A percentile compares a stretch with the other conserved stretches of the same genome.
phyloP scores from a whole-genome alignment of 331 rosid genomes.

The Quercus lobata region DNA sequence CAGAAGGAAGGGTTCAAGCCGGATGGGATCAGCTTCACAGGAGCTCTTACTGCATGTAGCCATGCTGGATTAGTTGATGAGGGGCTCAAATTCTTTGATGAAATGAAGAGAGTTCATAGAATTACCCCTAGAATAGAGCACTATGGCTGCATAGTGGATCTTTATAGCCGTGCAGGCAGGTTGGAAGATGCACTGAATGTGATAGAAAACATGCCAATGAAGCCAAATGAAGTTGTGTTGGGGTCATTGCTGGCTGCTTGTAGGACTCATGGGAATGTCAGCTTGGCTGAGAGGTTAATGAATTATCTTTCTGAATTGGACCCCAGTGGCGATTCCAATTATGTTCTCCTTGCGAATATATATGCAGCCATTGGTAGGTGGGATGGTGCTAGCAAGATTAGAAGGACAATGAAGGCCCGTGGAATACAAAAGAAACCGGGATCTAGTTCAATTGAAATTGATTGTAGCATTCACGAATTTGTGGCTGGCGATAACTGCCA shows the following conservation, averaged over 20 bases:
- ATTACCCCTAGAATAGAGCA: constrained; percentile 65
- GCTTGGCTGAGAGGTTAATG: constrained; percentile 67
- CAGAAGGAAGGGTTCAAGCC: constrained; percentile 66
- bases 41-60: constrained; percentile 72
- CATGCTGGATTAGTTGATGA: constrained; percentile 65
- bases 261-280: constrained; percentile 57
- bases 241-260: constrained; percentile 89
- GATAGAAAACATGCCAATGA: constrained; percentile 65
- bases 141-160: constrained; percentile 80
- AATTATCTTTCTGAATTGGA: constrained; percentile 43
- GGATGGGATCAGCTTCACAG: constrained; percentile 68
- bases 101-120: constrained; percentile 44
- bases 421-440: constrained; percentile 68
- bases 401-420: constrained; percentile 58
- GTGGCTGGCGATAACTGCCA: constrained; percentile 69
- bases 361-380: constrained; percentile 72
- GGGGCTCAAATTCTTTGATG: constrained; percentile 53
- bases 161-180: constrained; percentile 76
- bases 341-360: constrained; percentile 75
- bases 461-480: constrained; percentile 61
- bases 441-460: constrained; percentile 69
- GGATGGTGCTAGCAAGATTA: constrained; percentile 66
- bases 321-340: constrained; percentile 61
- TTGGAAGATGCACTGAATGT: constrained; percentile 61
- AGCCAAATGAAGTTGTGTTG: constrained; percentile 76